Base-by-base conservation (phyloP, 176 grass and related monocot species). In the Echinochloa phyllopogon region DNA sequence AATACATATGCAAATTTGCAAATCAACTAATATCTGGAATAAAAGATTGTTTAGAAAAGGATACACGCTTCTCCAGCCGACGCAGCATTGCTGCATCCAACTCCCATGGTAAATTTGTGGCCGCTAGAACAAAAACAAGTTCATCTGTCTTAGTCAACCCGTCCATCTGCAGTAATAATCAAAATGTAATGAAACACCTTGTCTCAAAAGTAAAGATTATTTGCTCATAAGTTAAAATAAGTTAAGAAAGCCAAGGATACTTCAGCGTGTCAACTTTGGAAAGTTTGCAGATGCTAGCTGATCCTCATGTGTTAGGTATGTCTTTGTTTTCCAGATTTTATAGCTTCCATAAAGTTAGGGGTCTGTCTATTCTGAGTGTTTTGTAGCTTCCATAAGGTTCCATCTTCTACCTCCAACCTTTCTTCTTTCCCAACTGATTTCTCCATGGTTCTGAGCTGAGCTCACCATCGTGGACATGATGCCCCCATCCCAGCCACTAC, bases 91-190 rank as follows among this genome's bases (percentile, higher is more conserved):
- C 96, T 69, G 89, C 86, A 68, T 98, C 96, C 64, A 98, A 37
- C 77, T 98, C 96, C 96, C 93, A 98, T 71, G 96, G 96, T 73
- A 98, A 85, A 92, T 98, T 98, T 65, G 93, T 98, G 70, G 93
- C 96, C 8, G 93, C 96, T 51, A 98, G 79, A 85, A 98, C 96
- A 90, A 98, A 95, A 85, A 95, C 93, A 78, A 98, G 93, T 0
- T 98, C 96, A 47, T 98, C 82, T 83, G 91, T 95, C 71, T 98
- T 98, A 67, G 87, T 95, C 87, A 95, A 77, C 29, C 96, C 96
- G 87, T 95, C 96, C 93, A 98, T 94, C 93, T 95, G 79, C 87
- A 91, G 21, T 18, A 88, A 83, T 62, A 21, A 78, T 78, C 44
- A 18, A 76, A 86, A 77, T 55, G 29, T 84, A 38, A 82, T 81